These are phyloP conservation scores for Chaetomium olivaceum DNA, from an alignment of 2,329 filamentous ascomycete species.

Conservation along the genomic window DNA sequence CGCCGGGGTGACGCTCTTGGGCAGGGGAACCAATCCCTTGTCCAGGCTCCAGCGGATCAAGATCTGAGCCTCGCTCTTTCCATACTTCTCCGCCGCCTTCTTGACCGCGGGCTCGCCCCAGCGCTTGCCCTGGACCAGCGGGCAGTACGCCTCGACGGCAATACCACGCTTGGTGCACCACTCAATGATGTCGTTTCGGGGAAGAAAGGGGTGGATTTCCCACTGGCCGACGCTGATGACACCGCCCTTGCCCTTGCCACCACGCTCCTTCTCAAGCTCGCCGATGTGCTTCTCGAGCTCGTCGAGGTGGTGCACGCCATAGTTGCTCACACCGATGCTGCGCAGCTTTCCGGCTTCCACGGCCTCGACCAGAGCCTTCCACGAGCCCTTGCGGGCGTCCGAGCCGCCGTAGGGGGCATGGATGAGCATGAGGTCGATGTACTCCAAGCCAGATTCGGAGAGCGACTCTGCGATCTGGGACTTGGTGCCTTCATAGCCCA, in stretches of 20 bases:
- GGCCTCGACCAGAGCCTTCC: slow-evolving; percentile 64
- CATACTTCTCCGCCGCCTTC: slow-evolving; percentile 68
- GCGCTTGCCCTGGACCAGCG: slow-evolving; percentile 66
- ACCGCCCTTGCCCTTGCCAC: slow-evolving; percentile 65
- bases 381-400: slow-evolving; percentile 57
- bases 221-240: slow-evolving; percentile 82
- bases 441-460: slow-evolving; percentile 60
- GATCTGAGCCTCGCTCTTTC: slow-evolving; percentile 73
- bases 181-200: slow-evolving; percentile 72
- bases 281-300: slow-evolving; percentile 60
- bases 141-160: slow-evolving; percentile 64
- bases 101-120: slow-evolving; percentile 67
- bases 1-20: slow-evolving; percentile 61
- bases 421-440: slow-evolving; percentile 67
- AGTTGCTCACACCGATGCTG: slow-evolving; percentile 65
- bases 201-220: slow-evolving; percentile 87
- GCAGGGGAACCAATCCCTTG: slow-evolving; percentile 67
- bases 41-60: slow-evolving; percentile 80
- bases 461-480: slow-evolving; percentile 65
- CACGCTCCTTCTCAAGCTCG: slow-evolving; percentile 61
- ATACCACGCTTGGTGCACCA: slow-evolving; percentile 70
- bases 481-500: slow-evolving; percentile 64
- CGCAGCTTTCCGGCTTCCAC: slow-evolving; percentile 63
- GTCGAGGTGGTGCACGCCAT: slow-evolving; percentile 62
- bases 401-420: slow-evolving; percentile 62